Evolutionary conservation across 208 protist species (phyloP).

Genomic region (Tritrichomonas musculus): DNA sequence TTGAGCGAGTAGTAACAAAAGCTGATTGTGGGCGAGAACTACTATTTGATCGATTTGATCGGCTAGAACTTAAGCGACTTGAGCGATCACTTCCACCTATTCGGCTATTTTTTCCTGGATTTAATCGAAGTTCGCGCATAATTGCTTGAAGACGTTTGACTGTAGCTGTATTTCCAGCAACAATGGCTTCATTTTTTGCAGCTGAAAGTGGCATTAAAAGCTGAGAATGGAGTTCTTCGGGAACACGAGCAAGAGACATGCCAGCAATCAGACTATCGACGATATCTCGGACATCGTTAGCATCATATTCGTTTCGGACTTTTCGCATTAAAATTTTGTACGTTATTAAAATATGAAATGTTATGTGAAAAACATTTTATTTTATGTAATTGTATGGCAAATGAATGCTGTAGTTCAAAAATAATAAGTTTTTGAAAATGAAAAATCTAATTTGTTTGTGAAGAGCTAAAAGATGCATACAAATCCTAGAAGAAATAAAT

Average conservation of each 20-base stretch:
- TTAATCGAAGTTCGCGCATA: neutral
- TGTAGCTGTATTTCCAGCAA: neutral
- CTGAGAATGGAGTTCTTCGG: neutral
- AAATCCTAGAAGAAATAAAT: no score
- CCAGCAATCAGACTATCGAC: neutral
- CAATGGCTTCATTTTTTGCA: constrained; percentile 28
- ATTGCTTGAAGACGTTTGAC: neutral
- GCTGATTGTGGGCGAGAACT: neutral
- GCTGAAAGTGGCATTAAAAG: neutral
- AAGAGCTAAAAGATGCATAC: no score
- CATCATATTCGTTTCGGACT: no score
- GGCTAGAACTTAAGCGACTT: neutral
- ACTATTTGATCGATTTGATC: no score
- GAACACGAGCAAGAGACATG: neutral
- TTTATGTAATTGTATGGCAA: no score
- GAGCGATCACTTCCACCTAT: neutral
- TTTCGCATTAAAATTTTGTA: no score
- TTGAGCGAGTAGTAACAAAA: neutral
- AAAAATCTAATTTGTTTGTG: no score
- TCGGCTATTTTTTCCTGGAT: neutral
- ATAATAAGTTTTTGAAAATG: no score
- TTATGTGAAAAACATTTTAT: no score
- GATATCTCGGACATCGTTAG: neutral
- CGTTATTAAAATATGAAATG: no score
- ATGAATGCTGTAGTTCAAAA: no score